Evolutionary conservation across 352 stramenopile genomes (phyloP).

Genomic region (Globisporangium okanoganense): DNA sequence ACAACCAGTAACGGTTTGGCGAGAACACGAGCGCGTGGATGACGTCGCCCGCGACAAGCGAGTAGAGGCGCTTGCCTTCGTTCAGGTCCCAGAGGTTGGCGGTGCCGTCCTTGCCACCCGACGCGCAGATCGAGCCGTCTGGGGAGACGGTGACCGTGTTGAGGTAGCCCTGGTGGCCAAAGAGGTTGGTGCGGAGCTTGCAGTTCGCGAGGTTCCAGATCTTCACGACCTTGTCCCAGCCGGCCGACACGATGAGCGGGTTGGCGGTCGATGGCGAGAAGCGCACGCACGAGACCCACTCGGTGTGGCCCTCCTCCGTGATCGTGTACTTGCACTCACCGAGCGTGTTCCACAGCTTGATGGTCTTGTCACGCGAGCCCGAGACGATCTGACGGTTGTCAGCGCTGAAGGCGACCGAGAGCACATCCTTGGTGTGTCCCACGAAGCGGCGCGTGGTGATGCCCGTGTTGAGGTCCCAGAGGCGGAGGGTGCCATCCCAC

Average conservation of each 20-base stretch:
- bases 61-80: conserved; percentile 99
- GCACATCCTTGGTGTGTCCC: conserved; percentile 99
- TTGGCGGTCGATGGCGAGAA: conserved; percentile 96
- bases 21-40: conserved; percentile 98
- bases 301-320: conserved; percentile 97
- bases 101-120: conserved; percentile 99
- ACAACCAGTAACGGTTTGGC: conserved; percentile 99
- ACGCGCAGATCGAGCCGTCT: conserved; percentile 99
- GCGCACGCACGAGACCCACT: conserved; percentile 99
- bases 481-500: conserved; percentile 98
- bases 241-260: conserved; percentile 98
- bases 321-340: conserved; percentile 99
- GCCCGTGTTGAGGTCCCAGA: conserved; percentile 99
- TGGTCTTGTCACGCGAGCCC: conserved; percentile 98
- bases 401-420: conserved; percentile 98
- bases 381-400: conserved; percentile 99
- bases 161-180: conserved; percentile 99
- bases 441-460: conserved; percentile 99
- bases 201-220: conserved; percentile 99
- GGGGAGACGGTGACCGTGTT: conserved; percentile 99
- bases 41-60: conserved; percentile 97
- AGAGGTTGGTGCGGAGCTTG: conserved; percentile 99
- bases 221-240: conserved; percentile 99
- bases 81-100: conserved; percentile 99
- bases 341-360: conserved; percentile 99